Evolutionary conservation across 805 yeast genomes (phyloP), one percentile per base, ranked within the genome.

Genomic region (Grigorovia humatica): DNA sequence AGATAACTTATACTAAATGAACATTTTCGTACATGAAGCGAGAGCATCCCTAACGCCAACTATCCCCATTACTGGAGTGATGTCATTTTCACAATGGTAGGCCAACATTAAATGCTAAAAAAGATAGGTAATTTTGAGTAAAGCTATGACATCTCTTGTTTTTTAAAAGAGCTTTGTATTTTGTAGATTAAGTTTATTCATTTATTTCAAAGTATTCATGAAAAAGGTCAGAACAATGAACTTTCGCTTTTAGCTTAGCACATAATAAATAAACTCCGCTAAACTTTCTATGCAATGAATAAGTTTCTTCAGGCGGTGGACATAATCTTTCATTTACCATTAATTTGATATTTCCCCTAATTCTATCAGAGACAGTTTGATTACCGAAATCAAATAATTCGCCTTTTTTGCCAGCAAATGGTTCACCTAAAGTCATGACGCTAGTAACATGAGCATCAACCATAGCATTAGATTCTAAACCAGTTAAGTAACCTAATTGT

Each of bases 271-370:
- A 93, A 1, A 93, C 95, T 11, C 99, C 99, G 64, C 96, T 86
- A 63, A 93, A 81, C 64, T 93, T 93, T 61, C 99, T 77, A 70
- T 93, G 99, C 59, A 93, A 74, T n/a, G 96, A 85, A 66, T 93
- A 93, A 0, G 99, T 93, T 68, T 93, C 99, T 63, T 93, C 98
- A 1, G 99, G 99, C 13, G 99, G 99, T 3, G 99, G 97, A 2
- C 96, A 81, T 55, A 93, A 73, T 59, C 99, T 79, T 68, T 93
- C 96, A 54, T 83, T 79, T 55, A 93, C 75, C 99, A 93, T 93
- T 50, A 90, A 71, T 1, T 88, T 82, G 57, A 93, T 88, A 61
- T 90, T 89, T 2, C 80, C 83, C 57, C 96, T 79, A 20, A 93
- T 96, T 56, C 98, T 78, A 57, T 88, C 96, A 6, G 98, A 89